phyloP scores from a whole-genome alignment of 495 filamentous ascomycete species.

The Penicillium cosmopolitanum region DNA sequence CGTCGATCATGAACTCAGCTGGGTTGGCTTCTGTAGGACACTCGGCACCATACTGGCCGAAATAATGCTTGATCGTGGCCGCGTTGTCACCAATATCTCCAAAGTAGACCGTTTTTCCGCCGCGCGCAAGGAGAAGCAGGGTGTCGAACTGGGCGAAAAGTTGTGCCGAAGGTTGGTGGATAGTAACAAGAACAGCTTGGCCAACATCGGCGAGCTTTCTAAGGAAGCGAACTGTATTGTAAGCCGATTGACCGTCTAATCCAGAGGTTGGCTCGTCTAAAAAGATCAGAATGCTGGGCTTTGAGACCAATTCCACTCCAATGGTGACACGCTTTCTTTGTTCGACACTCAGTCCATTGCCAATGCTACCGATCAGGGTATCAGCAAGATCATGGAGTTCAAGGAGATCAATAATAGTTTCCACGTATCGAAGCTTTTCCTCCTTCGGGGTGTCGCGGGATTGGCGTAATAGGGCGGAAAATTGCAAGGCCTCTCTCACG shows the following conservation, averaged over 20 bases:
- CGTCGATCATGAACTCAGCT: constrained; percentile 92
- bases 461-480: constrained; percentile 63
- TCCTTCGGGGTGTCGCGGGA: constrained; percentile 48
- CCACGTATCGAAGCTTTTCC: constrained; percentile 64
- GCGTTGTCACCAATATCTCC: constrained; percentile 63
- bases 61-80: constrained; percentile 65
- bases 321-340: constrained; percentile 62
- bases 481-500: constrained; percentile 63
- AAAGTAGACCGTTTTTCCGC: constrained; percentile 74
- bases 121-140: constrained; percentile 67
- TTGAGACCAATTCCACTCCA: constrained; percentile 63
- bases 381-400: constrained; percentile 60
- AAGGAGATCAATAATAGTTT: constrained; percentile 60
- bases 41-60: constrained; percentile 72
- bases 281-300: constrained; percentile 70
- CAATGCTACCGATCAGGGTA: constrained; percentile 56
- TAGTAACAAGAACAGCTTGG: constrained; percentile 73
- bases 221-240: constrained; percentile 65
- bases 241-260: constrained; percentile 65
- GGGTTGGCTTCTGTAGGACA: constrained; percentile 77
- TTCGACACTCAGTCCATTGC: constrained; percentile 59
- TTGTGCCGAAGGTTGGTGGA: constrained; percentile 74
- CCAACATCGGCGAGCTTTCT: constrained; percentile 67
- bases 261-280: constrained; percentile 79
- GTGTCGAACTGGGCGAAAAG: constrained; percentile 76